Base-by-base conservation (phyloP, 2,329 filamentous ascomycete species). In the Clonostachys rhizophaga region DNA sequence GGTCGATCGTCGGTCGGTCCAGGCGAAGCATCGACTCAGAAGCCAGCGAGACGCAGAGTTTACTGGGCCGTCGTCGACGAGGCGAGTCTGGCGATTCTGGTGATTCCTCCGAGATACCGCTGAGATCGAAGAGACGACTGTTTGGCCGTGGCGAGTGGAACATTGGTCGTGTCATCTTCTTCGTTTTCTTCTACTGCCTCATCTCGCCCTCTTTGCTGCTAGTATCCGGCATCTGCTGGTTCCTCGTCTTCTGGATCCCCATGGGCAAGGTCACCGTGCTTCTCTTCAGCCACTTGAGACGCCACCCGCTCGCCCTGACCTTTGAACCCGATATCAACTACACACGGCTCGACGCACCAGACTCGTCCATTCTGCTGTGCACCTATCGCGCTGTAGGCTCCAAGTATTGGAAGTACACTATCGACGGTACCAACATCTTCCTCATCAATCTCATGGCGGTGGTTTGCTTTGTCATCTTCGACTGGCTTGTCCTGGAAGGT, bases 401-500 rank as follows among this genome's bases (percentile, higher is more conserved):
- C 55, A 92, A 92, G 66, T 99, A 99, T 73, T 99, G 95, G 92
- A 99, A 99, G 70, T 99, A 99, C 69, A 99, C 94, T 5, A 78
- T 99, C 49, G 94, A 99, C 62, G 95, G 94, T 47, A 99, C 94
- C 51, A 99, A 99, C 69, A 95, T 99, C 62, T 97, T 99, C 70
- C 82, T 99, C 55, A 96, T 99, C 74, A 99, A 99, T 64, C 79
- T 99, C 48, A 89, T 97, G 71, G 87, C 83, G 12, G 81, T 99
- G 16, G 94, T 99, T n/a, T 72, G 89, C 20, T 96, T 99, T 61
- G 88, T 92, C 59, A 95, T 99, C 52, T 82, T 95, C 54, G 94
- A 99, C 72, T 97, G 92, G 76, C 84, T 84, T 50, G 75, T 99
- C 20, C 74, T 99, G 24, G 78, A 84, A 34, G 72, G 83, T 14